These are phyloP conservation scores for Penicillium fimorum DNA, from an alignment of 495 filamentous ascomycete species.

Conservation along the genomic window DNA sequence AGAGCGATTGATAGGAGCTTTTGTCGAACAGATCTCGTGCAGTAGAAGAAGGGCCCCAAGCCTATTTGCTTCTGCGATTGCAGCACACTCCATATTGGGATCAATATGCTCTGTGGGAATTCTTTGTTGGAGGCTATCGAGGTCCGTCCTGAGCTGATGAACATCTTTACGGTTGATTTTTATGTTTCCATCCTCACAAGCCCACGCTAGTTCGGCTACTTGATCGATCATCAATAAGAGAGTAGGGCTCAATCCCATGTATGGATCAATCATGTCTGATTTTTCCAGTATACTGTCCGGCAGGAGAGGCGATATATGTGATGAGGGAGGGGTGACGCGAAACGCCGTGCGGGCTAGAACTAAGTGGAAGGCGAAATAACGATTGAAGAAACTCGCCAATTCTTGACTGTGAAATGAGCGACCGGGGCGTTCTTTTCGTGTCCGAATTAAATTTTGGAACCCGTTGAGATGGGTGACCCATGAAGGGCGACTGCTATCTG, in stretches of 20 bases:
- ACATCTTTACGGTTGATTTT: not conserved
- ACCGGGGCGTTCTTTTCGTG: slow-evolving; percentile 15
- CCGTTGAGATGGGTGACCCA: slow-evolving; percentile 30
- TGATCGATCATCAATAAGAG: slow-evolving; percentile 26
- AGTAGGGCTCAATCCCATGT: slow-evolving; percentile 28
- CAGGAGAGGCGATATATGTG: not conserved
- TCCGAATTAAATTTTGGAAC: slow-evolving; percentile 21
- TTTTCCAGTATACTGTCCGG: slow-evolving; percentile 11
- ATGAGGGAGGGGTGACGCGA: slow-evolving; percentile 9
- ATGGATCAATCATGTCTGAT: slow-evolving; percentile 24
- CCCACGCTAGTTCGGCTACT: slow-evolving; percentile 23
- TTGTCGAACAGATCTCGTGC: slow-evolving; percentile 21
- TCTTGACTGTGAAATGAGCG: slow-evolving; percentile 18
- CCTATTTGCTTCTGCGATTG: slow-evolving; percentile 29
- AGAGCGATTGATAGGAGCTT: not conserved
- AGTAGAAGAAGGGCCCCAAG: slow-evolving; percentile 25
- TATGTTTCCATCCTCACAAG: slow-evolving; percentile 4
- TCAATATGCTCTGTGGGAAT: slow-evolving; percentile 14
- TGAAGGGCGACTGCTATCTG: slow-evolving; percentile 26
- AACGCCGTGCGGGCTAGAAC: slow-evolving; percentile 27
- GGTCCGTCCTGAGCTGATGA: slow-evolving; percentile 3
- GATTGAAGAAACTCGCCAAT: slow-evolving; percentile 24
- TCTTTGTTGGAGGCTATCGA: slow-evolving; percentile 19
- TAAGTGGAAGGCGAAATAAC: slow-evolving; percentile 28
- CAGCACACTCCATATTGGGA: slow-evolving; percentile 16